phyloP scores from a whole-genome alignment of 257 asterid species.

The Lycium barbarum region DNA sequence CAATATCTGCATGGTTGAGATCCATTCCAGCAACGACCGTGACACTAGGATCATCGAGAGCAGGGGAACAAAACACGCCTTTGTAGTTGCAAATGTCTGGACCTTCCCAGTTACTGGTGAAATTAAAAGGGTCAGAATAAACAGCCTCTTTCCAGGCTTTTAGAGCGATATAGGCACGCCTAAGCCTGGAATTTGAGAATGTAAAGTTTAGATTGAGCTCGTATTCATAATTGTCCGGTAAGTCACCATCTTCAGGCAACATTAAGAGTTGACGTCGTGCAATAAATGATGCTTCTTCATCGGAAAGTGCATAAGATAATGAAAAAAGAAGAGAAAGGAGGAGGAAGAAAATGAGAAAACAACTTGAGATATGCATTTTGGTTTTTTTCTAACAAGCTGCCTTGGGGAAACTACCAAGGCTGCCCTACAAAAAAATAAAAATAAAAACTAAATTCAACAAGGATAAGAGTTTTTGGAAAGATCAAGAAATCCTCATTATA shows the following conservation, averaged over 20 bases:
- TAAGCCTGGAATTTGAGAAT: constrained; percentile 35
- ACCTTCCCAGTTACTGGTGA: constrained; percentile 45
- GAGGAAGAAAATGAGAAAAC: constrained; percentile 7
- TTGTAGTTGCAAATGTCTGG: constrained; percentile 47
- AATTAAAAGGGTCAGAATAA: constrained; percentile 40
- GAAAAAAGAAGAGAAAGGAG: constrained; percentile 28
- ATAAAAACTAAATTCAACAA: too few relatives aligned
- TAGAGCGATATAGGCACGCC: constrained; percentile 41
- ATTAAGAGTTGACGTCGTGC: constrained; percentile 32
- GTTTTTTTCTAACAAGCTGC: too few relatives aligned
- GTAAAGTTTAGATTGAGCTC: neutral
- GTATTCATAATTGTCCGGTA: constrained; percentile 22
- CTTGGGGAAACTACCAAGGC: too few relatives aligned
- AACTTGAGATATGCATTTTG: too few relatives aligned
- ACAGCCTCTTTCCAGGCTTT: constrained; percentile 44
- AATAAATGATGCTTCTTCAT: constrained; percentile 33
- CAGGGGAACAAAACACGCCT: constrained; percentile 42
- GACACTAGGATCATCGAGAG: constrained; percentile 33
- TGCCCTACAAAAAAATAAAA: too few relatives aligned
- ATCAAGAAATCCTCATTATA: too few relatives aligned
- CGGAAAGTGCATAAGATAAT: constrained; percentile 28
- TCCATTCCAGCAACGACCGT: constrained; percentile 29
- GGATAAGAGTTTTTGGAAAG: too few relatives aligned
- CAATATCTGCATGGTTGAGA: constrained; percentile 45
- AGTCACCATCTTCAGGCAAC: constrained; percentile 34